Percentiles rank a stretch among this genome's conserved stretches.
Evolutionary conservation across 257 asterid species (phyloP).

Genomic region (Salvia hispanica): DNA sequence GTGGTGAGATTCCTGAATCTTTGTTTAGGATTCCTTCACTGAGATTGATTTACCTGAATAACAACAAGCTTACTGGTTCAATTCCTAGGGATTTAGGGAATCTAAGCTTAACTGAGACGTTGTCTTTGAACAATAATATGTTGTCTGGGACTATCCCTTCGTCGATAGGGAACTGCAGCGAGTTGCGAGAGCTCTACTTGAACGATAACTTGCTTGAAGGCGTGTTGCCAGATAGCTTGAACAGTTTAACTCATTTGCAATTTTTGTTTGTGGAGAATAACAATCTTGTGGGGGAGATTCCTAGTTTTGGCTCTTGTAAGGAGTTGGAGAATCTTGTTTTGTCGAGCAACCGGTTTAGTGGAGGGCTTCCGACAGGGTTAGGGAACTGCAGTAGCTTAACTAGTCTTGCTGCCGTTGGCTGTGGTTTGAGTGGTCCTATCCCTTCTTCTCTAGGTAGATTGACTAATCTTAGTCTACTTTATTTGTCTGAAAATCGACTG

Average conservation of each 20-base stretch:
- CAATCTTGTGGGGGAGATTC: constrained; percentile 53
- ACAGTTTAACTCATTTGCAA: constrained; percentile 51
- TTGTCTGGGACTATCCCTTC: constrained; percentile 68
- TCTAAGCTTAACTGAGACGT: constrained; percentile 34
- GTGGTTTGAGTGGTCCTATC: constrained; percentile 61
- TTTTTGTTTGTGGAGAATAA: constrained; percentile 50
- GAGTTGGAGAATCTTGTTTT: constrained; percentile 41
- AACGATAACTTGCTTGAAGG: constrained; percentile 54
- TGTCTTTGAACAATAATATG: constrained; percentile 47
- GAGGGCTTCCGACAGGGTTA: constrained; percentile 59
- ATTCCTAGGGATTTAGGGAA: constrained; percentile 61
- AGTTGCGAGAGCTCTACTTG: constrained; percentile 54
- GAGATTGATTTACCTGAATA: constrained; percentile 41
- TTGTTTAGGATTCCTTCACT: constrained; percentile 55
- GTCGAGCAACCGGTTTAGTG: constrained; percentile 56
- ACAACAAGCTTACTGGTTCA: constrained; percentile 63
- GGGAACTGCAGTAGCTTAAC: constrained; percentile 63
- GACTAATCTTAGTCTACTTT: constrained; percentile 46
- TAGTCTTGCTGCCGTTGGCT: constrained; percentile 46
- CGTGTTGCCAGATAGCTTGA: constrained; percentile 56
- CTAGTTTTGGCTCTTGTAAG: constrained; percentile 49
- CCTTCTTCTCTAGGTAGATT: constrained; percentile 69
- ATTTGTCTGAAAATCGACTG: constrained; percentile 51
- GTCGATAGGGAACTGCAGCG: constrained; percentile 63
- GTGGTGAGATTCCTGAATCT: constrained; percentile 61